Evolutionary conservation across 805 yeast species (phyloP).

Genomic region (Starmerella powellii): DNA sequence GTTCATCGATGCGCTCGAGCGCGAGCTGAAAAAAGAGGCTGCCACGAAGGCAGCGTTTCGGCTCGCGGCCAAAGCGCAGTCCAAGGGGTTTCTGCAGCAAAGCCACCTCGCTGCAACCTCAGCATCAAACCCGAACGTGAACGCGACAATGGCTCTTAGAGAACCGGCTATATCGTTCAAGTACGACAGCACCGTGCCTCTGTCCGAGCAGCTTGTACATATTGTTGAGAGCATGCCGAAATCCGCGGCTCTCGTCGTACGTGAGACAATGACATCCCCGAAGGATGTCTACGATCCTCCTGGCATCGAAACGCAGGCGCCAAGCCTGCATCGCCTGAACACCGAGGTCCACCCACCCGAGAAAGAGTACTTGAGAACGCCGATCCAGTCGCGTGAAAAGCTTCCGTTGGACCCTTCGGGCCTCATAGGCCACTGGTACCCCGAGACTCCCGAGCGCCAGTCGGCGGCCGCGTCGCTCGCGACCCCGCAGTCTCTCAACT

Average conservation of each 20-base stretch:
- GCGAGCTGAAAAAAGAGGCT: slow-evolving; percentile 44
- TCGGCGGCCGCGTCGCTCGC: too few species aligned
- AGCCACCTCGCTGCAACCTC: too few species aligned
- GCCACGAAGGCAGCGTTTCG: background rate
- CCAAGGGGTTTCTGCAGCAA: slow-evolving; percentile 10
- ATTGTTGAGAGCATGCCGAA: slow-evolving; percentile 1
- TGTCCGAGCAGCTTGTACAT: slow-evolving; percentile 27
- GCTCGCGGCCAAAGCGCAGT: too few species aligned
- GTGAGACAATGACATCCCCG: background rate
- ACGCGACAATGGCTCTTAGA: slow-evolving; percentile 43
- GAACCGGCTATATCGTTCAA: slow-evolving; percentile 73
- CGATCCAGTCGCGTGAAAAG: background rate
- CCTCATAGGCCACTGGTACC: too few species aligned
- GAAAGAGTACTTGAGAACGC: too few species aligned
- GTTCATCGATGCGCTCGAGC: slow-evolving; percentile 82
- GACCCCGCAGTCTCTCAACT: too few species aligned
- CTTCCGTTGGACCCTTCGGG: background rate
- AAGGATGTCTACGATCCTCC: too few species aligned
- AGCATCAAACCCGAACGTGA: background rate
- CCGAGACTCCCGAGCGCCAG: too few species aligned
- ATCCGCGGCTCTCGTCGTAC: background rate
- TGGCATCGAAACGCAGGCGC: too few species aligned
- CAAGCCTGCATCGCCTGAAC: background rate
- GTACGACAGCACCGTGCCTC: slow-evolving; percentile 36
- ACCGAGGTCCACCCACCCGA: too few species aligned